A percentile compares a stretch with the other conserved stretches of the same genome.
Evolutionary conservation across 495 filamentous ascomycete genomes (phyloP).

Genomic region (Platismatia glauca): DNA sequence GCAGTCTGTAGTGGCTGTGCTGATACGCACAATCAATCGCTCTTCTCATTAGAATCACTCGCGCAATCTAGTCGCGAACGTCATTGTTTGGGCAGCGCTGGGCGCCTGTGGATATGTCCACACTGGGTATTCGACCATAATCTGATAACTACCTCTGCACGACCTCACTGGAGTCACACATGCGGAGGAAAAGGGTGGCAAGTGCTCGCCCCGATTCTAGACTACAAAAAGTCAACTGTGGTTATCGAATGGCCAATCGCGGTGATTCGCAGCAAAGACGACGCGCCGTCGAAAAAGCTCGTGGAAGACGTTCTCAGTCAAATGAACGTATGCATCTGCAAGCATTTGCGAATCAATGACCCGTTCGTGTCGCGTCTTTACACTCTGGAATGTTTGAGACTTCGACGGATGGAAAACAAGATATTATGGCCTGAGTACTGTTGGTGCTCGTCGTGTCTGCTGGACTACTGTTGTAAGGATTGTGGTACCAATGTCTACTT

Average conservation of each 20-base stretch:
- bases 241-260: background rate
- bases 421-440: background rate
- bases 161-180: background rate
- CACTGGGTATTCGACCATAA: background rate
- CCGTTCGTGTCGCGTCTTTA: background rate
- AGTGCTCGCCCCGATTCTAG: background rate
- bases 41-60: background rate
- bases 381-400: background rate
- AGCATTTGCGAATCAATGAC: background rate
- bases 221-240: background rate
- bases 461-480: background rate
- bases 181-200: background rate
- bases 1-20: background rate
- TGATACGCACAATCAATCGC: background rate
- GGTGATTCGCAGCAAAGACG: background rate
- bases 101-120: background rate
- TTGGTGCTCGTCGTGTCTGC: background rate
- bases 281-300: background rate
- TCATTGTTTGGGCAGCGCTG: background rate
- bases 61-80: background rate
- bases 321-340: background rate
- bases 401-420: background rate
- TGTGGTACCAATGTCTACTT: background rate
- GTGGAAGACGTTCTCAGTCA: background rate
- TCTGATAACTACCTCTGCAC: background rate